Evolutionary conservation across 495 filamentous ascomycete genomes (phyloP).

Genomic region (Lepidopterella palustris): DNA sequence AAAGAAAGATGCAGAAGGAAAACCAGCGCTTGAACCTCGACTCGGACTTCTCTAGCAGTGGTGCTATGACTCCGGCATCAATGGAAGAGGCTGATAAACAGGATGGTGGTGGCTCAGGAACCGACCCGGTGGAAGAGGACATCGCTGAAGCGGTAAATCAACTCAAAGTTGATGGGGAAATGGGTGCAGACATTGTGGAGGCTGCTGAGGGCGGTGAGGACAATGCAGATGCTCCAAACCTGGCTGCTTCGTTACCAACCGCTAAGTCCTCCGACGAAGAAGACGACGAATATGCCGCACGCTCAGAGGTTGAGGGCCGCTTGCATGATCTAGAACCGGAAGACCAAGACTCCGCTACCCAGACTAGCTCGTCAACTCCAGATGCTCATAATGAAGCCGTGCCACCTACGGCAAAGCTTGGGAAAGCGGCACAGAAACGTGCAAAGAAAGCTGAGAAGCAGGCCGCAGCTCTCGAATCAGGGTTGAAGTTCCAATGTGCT

Average conservation of each 20-base stretch:
- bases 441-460: constrained; percentile 70
- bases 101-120: neutral
- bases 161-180: constrained; percentile 17
- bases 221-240: neutral
- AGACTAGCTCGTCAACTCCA: neutral
- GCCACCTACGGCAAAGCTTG: constrained; percentile 46
- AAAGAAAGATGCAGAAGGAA: constrained; percentile 75
- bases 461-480: constrained; percentile 36
- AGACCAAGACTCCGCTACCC: neutral
- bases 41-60: constrained; percentile 29
- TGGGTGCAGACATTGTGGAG: constrained; percentile 5
- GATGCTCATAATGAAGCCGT: constrained; percentile 23
- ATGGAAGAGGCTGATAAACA: constrained; percentile 39
- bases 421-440: constrained; percentile 84
- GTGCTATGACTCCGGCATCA: constrained; percentile 32
- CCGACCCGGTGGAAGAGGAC: neutral
- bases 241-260: neutral
- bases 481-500: constrained; percentile 49
- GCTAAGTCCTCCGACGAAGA: constrained; percentile 3
- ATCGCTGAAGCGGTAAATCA: neutral
- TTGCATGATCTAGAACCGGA: constrained; percentile 10
- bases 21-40: constrained; percentile 55
- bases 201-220: neutral
- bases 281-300: constrained; percentile 33
- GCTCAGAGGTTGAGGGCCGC: constrained; percentile 28